A percentile compares a stretch with the other conserved stretches of the same genome.
phyloP scores from a whole-genome alignment of 345 rosid species.

The Capsella bursapastoris region DNA sequence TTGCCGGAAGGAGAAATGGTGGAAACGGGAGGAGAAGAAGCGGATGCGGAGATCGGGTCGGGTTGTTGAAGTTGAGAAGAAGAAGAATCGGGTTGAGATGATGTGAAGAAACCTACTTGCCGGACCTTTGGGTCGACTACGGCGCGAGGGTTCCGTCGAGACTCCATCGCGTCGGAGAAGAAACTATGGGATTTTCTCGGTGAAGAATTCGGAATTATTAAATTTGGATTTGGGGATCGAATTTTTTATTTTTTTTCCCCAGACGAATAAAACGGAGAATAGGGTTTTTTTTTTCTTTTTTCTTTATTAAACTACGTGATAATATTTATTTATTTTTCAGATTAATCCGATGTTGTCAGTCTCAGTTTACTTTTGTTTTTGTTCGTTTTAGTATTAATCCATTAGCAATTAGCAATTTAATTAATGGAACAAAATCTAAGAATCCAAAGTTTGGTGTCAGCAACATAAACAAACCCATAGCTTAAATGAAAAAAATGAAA shows the following conservation, averaged over 20 bases:
- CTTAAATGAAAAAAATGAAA: too few species aligned
- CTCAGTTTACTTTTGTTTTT: too few species aligned
- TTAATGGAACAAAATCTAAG: too few species aligned
- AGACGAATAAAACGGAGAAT: conserved; percentile 29
- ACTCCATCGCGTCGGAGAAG: conserved; percentile 56
- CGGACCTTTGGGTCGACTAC: conserved; percentile 88
- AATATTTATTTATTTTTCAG: too few species aligned
- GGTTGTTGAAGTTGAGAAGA: conserved; percentile 44
- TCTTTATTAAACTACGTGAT: neutral
- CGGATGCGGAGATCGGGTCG: conserved; percentile 45
- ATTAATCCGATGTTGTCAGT: too few species aligned
- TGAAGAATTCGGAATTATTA: conserved; percentile 2
- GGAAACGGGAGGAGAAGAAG: conserved; percentile 43
- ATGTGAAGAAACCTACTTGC: conserved; percentile 82
- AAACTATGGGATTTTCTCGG: conserved; percentile 21
- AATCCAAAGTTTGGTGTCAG: too few species aligned
- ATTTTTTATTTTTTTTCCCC: neutral
- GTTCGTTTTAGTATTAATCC: too few species aligned
- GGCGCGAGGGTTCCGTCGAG: conserved; percentile 75
- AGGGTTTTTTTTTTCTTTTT: neutral
- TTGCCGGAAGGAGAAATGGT: conserved; percentile 63
- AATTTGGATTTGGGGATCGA: conserved; percentile 23
- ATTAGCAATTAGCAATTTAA: too few species aligned
- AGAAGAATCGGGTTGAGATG: conserved; percentile 53
- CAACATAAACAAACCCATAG: too few species aligned